Conservation (phyloP, 352 stramenopile species). For the Pythium sp. region DNA sequence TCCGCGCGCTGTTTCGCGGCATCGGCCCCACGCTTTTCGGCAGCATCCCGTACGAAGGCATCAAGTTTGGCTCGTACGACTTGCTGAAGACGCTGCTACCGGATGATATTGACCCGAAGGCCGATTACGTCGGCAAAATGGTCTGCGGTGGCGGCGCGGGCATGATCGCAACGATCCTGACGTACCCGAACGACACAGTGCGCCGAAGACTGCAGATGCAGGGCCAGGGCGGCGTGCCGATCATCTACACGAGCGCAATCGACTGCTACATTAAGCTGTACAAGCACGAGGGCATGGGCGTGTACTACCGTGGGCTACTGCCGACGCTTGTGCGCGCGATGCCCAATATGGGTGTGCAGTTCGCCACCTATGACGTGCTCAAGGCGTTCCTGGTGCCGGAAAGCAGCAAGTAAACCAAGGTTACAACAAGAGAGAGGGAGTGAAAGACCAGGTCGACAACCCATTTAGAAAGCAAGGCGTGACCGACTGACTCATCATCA, state of each 20-base stretch:
- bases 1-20: conserved; percentile 60
- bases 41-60: conserved; percentile 76
- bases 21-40: conserved; percentile 69
- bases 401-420: conserved; percentile 3
- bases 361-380: conserved; percentile 82
- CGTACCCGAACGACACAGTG: conserved; percentile 89
- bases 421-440: conserved; percentile 9
- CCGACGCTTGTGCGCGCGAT: conserved; percentile 82
- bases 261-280: conserved; percentile 78
- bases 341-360: conserved; percentile 88
- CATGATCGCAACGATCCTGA: conserved; percentile 83
- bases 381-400: conserved; percentile 36
- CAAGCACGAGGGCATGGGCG: conserved; percentile 55
- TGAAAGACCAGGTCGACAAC: background rate
- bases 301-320: conserved; percentile 74
- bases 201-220: conserved; percentile 85
- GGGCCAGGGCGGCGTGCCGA: conserved; percentile 51
- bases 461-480: conserved; percentile 1
- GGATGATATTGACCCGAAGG: conserved; percentile 54
- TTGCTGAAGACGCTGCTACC: conserved; percentile 55
- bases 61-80: conserved; percentile 83
- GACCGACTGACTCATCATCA: background rate
- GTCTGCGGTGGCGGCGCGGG: conserved; percentile 74
- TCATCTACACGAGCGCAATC: conserved; percentile 67
- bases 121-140: conserved; percentile 63